Evolutionary conservation across 2,329 filamentous ascomycete genomes (phyloP).

Genomic region (Rhinocladiella similis): DNA sequence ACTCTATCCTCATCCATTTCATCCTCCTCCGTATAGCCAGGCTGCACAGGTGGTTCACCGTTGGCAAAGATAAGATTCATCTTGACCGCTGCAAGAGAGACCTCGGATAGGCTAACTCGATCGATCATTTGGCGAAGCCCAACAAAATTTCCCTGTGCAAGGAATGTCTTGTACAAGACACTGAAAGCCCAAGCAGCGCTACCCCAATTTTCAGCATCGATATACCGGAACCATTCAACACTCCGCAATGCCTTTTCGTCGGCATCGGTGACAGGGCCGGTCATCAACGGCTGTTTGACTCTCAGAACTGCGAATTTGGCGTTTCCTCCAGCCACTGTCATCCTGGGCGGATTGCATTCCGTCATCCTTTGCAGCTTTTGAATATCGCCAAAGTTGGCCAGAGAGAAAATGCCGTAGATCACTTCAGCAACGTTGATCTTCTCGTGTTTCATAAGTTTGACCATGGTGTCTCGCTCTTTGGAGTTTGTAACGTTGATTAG

Average conservation of each 20-base stretch:
- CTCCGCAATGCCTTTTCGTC: slow-evolving; percentile 76
- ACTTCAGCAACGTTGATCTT: slow-evolving; percentile 72
- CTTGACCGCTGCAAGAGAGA: slow-evolving; percentile 43
- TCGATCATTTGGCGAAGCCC: slow-evolving; percentile 57
- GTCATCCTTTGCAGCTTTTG: slow-evolving; percentile 14
- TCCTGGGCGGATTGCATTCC: slow-evolving; percentile 9
- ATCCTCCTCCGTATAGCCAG: slow-evolving; percentile 21
- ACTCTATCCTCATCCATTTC: slow-evolving; percentile 33
- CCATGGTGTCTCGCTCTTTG: slow-evolving; percentile 65
- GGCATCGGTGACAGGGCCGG: slow-evolving; percentile 57
- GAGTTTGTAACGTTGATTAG: slow-evolving; percentile 70
- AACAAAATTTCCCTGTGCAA: slow-evolving; percentile 63
- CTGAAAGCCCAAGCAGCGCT: slow-evolving; percentile 68
- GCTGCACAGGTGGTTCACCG: slow-evolving; percentile 29
- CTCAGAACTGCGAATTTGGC: slow-evolving; percentile 33
- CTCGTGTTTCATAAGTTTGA: slow-evolving; percentile 74
- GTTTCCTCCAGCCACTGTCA: slow-evolving; percentile 24
- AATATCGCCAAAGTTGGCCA: slow-evolving; percentile 57
- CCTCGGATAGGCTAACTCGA: slow-evolving; percentile 52
- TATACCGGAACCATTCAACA: slow-evolving; percentile 79
- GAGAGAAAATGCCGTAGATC: slow-evolving; percentile 50
- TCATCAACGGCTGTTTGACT: slow-evolving; percentile 72
- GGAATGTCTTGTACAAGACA: slow-evolving; percentile 77
- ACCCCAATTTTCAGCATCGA: slow-evolving; percentile 67
- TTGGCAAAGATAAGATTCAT: slow-evolving; percentile 34